phyloP scores from a whole-genome alignment of 2,329 filamentous ascomycete species.

The Trichoderma gracile region DNA sequence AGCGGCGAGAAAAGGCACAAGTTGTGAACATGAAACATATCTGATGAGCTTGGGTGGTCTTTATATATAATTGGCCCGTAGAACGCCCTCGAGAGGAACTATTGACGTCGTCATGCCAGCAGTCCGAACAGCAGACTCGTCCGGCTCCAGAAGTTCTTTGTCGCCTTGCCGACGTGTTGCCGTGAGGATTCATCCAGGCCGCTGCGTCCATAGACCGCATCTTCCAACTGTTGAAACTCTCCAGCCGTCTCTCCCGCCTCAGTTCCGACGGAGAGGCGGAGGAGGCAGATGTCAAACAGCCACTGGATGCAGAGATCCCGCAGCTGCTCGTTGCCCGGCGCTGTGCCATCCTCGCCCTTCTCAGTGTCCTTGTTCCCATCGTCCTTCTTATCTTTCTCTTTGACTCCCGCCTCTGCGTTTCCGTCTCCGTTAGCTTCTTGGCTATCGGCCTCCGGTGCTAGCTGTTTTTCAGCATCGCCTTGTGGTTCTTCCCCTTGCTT shows the following conservation, averaged over 20 bases:
- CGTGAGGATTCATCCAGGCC: slow-evolving; percentile 52
- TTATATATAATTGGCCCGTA: not conserved
- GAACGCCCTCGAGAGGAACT: too few species aligned
- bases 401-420: slow-evolving; percentile 25
- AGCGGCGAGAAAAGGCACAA: slow-evolving; percentile 93
- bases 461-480: slow-evolving; percentile 19
- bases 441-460: slow-evolving; percentile 26
- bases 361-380: slow-evolving; percentile 17
- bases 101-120: slow-evolving; percentile 47
- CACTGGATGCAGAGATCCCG: slow-evolving; percentile 59
- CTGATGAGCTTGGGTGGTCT: not conserved
- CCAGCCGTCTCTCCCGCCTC: slow-evolving; percentile 31
- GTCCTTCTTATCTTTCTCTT: slow-evolving; percentile 20
- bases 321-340: slow-evolving; percentile 33
- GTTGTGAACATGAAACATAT: slow-evolving; percentile 54
- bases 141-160: slow-evolving; percentile 79
- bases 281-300: slow-evolving; percentile 59
- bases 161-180: slow-evolving; percentile 60
- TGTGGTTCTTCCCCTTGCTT: slow-evolving; percentile 26
- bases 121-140: slow-evolving; percentile 81
- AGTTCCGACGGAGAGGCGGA: slow-evolving; percentile 49
- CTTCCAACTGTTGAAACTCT: slow-evolving; percentile 48
- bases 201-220: slow-evolving; percentile 47
- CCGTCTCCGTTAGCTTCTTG: slow-evolving; percentile 22
- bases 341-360: not conserved